Percentiles rank a stretch among this genome's conserved stretches.
These are phyloP conservation scores for Cordyceps farinosa DNA, from an alignment of 2,329 filamentous ascomycete species.

Conservation along the genomic window DNA sequence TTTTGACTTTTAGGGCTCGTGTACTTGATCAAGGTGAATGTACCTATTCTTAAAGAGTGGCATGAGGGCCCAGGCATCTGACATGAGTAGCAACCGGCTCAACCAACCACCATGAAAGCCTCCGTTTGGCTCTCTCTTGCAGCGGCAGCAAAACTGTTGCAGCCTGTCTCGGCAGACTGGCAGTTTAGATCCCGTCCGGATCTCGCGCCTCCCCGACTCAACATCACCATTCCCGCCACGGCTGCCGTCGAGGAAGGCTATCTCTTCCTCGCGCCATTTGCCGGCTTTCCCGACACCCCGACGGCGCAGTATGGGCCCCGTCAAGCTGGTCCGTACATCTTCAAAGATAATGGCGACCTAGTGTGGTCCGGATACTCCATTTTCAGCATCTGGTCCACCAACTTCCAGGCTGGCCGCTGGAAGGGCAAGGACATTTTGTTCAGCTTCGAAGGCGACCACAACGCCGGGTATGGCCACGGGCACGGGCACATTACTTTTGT, in stretches of 20 bases:
- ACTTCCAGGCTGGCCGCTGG: conserved; percentile 50
- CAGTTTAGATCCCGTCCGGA: conserved; percentile 23
- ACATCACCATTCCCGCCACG: conserved; percentile 42
- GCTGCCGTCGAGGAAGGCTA: conserved; percentile 40
- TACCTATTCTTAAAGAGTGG: conserved; percentile 22
- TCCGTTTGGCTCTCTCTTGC: neutral
- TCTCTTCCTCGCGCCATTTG: conserved; percentile 41
- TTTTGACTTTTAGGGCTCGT: conserved; percentile 20
- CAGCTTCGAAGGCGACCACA: conserved; percentile 51
- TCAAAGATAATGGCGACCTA: conserved; percentile 50
- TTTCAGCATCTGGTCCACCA: conserved; percentile 50
- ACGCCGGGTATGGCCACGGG: conserved; percentile 48
- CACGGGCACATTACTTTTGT: conserved; percentile 48
- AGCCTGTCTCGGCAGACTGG: neutral
- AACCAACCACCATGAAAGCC: neutral
- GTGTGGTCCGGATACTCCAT: conserved; percentile 55
- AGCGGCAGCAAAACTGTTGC: neutral
- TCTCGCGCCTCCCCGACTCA: conserved; percentile 32
- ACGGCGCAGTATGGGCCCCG: conserved; percentile 42
- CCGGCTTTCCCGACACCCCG: conserved; percentile 33
- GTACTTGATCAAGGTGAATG: conserved; percentile 23
- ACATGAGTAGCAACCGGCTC: conserved; percentile 19
- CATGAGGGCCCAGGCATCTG: conserved; percentile 22
- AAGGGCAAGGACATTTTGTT: conserved; percentile 51
- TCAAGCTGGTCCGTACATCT: conserved; percentile 54